phyloP scores from a whole-genome alignment of 129 eudicot species.

The Calendula officinalis region DNA sequence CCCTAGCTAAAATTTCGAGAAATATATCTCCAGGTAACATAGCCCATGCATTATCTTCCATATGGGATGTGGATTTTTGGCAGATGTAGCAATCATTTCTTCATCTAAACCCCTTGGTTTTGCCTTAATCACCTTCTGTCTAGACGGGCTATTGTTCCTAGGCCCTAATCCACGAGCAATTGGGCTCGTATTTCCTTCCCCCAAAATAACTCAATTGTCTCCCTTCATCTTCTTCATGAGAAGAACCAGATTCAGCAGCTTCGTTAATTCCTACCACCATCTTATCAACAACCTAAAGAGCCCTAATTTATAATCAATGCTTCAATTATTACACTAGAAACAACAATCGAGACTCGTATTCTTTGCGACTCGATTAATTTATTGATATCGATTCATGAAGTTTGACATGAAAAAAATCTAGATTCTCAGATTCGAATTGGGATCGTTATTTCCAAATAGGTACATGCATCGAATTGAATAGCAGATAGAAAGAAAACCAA shows the following conservation, averaged over 20 bases:
- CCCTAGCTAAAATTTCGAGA: conserved; percentile 86
- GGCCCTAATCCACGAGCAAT: conserved; percentile 59
- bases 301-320: neutral
- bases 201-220: conserved; percentile 51
- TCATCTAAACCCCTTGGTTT: conserved; percentile 97
- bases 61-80: conserved; percentile 57
- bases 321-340: conserved; percentile 10
- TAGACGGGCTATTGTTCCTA: conserved; percentile 84
- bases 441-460: neutral
- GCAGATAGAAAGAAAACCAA: neutral
- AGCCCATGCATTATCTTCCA: conserved; percentile 98
- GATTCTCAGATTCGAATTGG: conserved; percentile 14
- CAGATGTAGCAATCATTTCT: conserved; percentile 68
- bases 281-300: neutral
- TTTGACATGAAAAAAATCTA: conserved; percentile 8
- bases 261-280: neutral
- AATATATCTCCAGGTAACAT: conserved; percentile 88
- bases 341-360: neutral
- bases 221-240: conserved; percentile 49
- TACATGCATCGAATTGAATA: conserved; percentile 4
- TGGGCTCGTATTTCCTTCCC: conserved; percentile 81
- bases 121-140: conserved; percentile 83
- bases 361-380: neutral
- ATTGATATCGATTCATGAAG: conserved; percentile 5
- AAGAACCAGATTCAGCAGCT: conserved; percentile 24